phyloP scores from a whole-genome alignment of 2,329 filamentous ascomycete genomes.

The Penicillium brasilianum region DNA sequence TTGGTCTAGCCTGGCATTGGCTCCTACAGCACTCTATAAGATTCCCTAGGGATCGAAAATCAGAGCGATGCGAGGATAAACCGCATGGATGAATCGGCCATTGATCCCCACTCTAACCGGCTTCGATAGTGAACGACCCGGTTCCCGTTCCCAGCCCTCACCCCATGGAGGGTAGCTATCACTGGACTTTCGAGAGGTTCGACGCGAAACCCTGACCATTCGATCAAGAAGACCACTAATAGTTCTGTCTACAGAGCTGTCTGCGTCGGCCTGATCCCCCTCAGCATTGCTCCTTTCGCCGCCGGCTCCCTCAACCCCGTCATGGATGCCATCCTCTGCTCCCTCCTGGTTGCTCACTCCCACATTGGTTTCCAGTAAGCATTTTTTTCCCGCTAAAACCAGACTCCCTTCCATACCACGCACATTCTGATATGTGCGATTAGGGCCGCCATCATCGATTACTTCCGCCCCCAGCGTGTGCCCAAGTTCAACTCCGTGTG shows the following conservation, averaged over 20 bases:
- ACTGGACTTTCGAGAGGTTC: conserved; percentile 92
- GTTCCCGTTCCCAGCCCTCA: conserved; percentile 72
- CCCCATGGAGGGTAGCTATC: conserved; percentile 89
- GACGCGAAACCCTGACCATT: conserved; percentile 11
- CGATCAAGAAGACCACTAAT: conserved; percentile 11
- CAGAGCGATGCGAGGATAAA: neutral
- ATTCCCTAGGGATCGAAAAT: neutral
- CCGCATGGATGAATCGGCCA: neutral
- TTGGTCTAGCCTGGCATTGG: conserved; percentile 7
- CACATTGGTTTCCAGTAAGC: conserved; percentile 89
- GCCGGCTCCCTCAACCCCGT: conserved; percentile 88
- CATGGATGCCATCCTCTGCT: conserved; percentile 84
- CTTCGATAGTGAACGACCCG: conserved; percentile 77
- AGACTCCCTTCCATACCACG: neutral
- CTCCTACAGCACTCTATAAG: conserved; percentile 1
- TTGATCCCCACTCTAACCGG: conserved; percentile 23
- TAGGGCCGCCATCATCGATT: conserved; percentile 81
- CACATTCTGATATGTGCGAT: conserved; percentile 21
- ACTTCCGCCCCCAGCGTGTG: conserved; percentile 75
- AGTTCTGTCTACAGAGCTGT: conserved; percentile 62
- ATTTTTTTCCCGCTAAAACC: neutral
- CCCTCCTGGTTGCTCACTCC: conserved; percentile 83
- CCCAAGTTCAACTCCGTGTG: conserved; percentile 70
- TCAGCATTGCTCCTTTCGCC: conserved; percentile 90
- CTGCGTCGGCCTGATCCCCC: conserved; percentile 78